phyloP scores from a whole-genome alignment of 192 early-diverging fungal genomes.

The Backusella australiensis region DNA sequence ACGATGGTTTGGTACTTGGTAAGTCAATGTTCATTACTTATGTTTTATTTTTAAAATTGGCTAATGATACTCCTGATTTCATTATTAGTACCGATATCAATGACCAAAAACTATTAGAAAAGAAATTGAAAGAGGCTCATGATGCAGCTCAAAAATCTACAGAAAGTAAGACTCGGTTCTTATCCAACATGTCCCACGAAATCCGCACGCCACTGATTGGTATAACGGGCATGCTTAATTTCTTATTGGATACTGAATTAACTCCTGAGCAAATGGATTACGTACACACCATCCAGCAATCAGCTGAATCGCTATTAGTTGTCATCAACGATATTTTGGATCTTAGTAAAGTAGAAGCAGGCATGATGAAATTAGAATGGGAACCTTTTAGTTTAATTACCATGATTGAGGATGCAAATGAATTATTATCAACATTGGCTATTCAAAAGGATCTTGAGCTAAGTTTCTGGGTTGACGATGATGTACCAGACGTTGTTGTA shows the following conservation, averaged over 20 bases:
- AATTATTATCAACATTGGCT: constrained; percentile 69
- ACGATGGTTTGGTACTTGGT: constrained; percentile 60
- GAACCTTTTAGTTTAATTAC: constrained; percentile 62
- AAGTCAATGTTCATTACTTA: neutral
- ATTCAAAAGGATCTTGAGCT: constrained; percentile 70
- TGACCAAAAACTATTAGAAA: constrained; percentile 56
- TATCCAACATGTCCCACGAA: constrained; percentile 67
- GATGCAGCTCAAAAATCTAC: constrained; percentile 58
- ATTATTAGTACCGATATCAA: constrained; percentile 52
- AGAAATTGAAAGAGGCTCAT: constrained; percentile 56
- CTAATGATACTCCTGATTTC: neutral
- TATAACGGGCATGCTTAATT: constrained; percentile 72
- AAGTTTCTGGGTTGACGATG: constrained; percentile 66
- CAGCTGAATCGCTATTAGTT: constrained; percentile 71
- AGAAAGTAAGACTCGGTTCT: constrained; percentile 58
- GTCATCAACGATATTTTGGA: constrained; percentile 87
- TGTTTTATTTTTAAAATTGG: neutral
- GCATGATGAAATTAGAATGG: constrained; percentile 76
- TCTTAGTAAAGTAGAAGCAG: constrained; percentile 81
- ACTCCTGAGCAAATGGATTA: constrained; percentile 78
- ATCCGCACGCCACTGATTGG: constrained; percentile 83
- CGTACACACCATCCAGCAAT: constrained; percentile 72
- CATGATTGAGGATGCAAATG: constrained; percentile 68
- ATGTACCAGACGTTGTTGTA: constrained; percentile 65
- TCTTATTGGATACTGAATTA: constrained; percentile 73